Evolutionary conservation across 1,139 yeast species (phyloP), one percentile per base, ranked within the genome.

Genomic region (Suhomyces bolitotheri): DNA sequence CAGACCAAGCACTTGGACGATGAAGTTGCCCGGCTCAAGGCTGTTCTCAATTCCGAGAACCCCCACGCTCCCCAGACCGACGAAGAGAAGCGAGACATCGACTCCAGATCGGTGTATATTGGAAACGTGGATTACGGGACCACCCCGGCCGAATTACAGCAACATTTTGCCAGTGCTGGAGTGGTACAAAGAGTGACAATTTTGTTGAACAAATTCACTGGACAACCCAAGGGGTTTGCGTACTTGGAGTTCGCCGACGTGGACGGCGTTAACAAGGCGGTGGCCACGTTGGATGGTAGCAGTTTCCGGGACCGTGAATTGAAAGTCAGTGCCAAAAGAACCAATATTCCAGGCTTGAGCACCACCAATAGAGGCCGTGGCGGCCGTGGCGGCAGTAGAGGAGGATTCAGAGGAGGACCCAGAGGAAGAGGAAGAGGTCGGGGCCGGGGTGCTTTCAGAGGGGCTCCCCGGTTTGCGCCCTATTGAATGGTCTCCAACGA

Each of bases 151-250:
- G 92, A 85, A 51, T 68, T 90, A 25, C 94, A 88, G 55, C 80
- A 82, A 36, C 86, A 82, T 48, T 88, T 90, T 60, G 74, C 78
- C 33, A 60, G 75, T 7, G 81, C 84, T 39, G 97, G 97, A 1
- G 71, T 75, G 3, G 86, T 90, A 31, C 82, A 87, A 50, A 71
- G 97, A 49, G 90, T 90, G 25, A 90, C 96, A 1, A 84, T 90
- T 36, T 64, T 84, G 57, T 67, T 75, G 46, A 84, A 87, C 62
- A 80, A 79, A 53, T 67, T 64, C 51, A 79, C 90, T 0, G 94
- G 95, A 2, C 80, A 74, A 45, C 94, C 96, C 25, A 85, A 83
- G 58, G 96, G 96, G 4, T 86, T 74, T 62, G 96, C 95, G 1
- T 87, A 86, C 58, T 73, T 87, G 49, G 96, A 87, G 55, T 86